Conservation (phyloP, 2,329 filamentous ascomycete species). For the Apiospora malaysiana region DNA sequence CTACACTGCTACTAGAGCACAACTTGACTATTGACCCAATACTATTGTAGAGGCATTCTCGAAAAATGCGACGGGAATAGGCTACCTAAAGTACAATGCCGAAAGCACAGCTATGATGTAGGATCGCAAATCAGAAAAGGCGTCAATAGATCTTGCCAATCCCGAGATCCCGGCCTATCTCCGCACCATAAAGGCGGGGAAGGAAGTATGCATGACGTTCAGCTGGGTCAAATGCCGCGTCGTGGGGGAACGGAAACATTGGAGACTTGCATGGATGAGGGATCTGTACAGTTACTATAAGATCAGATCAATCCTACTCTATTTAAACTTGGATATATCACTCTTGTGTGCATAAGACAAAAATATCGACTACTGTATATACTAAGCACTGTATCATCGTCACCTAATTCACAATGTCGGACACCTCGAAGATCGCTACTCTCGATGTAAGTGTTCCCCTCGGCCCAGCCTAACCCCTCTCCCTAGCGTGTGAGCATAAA, state of each 20-base stretch:
- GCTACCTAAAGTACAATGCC: no score
- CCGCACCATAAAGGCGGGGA: conserved; percentile 29
- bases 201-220: conserved; percentile 20
- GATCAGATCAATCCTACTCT: conserved; percentile 4
- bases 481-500: background rate
- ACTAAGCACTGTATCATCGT: background rate
- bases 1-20: no score
- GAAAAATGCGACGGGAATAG: background rate
- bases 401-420: conserved; percentile 28
- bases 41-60: background rate
- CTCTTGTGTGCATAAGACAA: background rate
- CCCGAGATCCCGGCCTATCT: conserved; percentile 40
- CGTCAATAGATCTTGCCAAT: background rate
- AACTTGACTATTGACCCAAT: no score
- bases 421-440: conserved; percentile 23
- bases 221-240: conserved; percentile 14
- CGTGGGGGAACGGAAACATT: background rate
- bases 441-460: conserved; percentile 8
- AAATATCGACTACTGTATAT: background rate
- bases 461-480: background rate
- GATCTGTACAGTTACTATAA: background rate
- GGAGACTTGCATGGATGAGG: background rate
- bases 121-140: background rate
- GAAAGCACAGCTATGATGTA: background rate
- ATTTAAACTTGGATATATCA: background rate